These are phyloP conservation scores for Phanerochaete carnosa DNA, from an alignment of 768 basidiomycete species.

Conservation along the genomic window DNA sequence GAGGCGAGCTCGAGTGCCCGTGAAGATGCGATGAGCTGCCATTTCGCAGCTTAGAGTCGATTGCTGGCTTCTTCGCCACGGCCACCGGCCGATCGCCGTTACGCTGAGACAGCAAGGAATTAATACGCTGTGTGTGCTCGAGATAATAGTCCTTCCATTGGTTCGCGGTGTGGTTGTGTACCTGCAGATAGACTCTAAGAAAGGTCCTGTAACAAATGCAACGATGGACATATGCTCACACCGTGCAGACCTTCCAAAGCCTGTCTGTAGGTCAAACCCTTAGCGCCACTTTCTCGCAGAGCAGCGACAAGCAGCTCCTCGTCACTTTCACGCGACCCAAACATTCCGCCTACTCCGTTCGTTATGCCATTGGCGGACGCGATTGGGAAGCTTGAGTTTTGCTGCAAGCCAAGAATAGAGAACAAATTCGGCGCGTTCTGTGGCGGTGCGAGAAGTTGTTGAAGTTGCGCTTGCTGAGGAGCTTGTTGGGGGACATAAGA, in stretches of 20 bases:
- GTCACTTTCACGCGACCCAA: constrained; percentile 45
- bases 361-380: neutral
- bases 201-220: neutral
- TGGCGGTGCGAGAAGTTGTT: neutral
- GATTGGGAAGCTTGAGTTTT: neutral
- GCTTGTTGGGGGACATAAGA: neutral
- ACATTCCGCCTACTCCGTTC: constrained; percentile 33
- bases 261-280: constrained; percentile 53
- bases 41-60: neutral
- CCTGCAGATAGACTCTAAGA: constrained; percentile 22
- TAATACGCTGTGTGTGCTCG: constrained; percentile 61
- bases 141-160: constrained; percentile 83
- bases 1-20: neutral
- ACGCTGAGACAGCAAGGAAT: constrained; percentile 26
- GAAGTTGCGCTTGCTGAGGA: neutral
- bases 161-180: constrained; percentile 48
- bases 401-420: neutral
- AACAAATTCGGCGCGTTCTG: neutral
- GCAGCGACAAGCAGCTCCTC: constrained; percentile 57
- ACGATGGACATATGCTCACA: constrained; percentile 35
- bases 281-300: constrained; percentile 33
- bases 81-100: neutral
- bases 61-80: constrained; percentile 8
- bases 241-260: constrained; percentile 67
- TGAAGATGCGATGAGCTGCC: neutral